Conservation (phyloP, 805 yeast species). For the Candida wancherniae region DNA sequence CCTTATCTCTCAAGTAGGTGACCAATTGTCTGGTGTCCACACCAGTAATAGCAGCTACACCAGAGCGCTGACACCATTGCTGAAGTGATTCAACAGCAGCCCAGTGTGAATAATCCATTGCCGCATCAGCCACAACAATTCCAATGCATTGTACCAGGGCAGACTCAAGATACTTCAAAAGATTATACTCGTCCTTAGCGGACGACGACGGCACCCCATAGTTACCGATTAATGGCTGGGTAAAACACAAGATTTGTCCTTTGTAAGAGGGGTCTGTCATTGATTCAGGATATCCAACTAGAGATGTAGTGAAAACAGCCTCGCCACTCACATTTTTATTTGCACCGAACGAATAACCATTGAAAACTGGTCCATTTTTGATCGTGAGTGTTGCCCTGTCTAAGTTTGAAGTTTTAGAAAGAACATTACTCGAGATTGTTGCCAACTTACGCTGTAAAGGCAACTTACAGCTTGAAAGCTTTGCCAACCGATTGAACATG, state of each 20-base stretch:
- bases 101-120: slow-evolving; percentile 97
- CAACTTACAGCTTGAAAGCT: slow-evolving; percentile 1
- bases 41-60: slow-evolving; percentile 91
- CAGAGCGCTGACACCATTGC: slow-evolving; percentile 95
- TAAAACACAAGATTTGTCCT: slow-evolving; percentile 94
- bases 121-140: slow-evolving; percentile 92
- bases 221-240: slow-evolving; percentile 96
- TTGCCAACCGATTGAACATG: not conserved
- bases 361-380: slow-evolving; percentile 88
- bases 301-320: slow-evolving; percentile 95
- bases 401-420: slow-evolving; percentile 36
- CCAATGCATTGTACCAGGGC: slow-evolving; percentile 92
- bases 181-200: slow-evolving; percentile 75
- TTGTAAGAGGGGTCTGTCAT: slow-evolving; percentile 98
- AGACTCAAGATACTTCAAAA: slow-evolving; percentile 87
- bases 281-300: slow-evolving; percentile 98
- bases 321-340: slow-evolving; percentile 90
- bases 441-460: slow-evolving; percentile 29
- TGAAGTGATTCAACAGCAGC: slow-evolving; percentile 95
- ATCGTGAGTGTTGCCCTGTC: slow-evolving; percentile 88
- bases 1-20: slow-evolving; percentile 88
- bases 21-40: slow-evolving; percentile 97
- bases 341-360: slow-evolving; percentile 95
- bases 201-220: slow-evolving; percentile 93
- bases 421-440: slow-evolving; percentile 27